A percentile compares a stretch with the other conserved stretches of the same genome.
These are phyloP conservation scores for Diaporthe australafricana DNA, from an alignment of 2,329 filamentous ascomycete genomes.

Conservation along the genomic window DNA sequence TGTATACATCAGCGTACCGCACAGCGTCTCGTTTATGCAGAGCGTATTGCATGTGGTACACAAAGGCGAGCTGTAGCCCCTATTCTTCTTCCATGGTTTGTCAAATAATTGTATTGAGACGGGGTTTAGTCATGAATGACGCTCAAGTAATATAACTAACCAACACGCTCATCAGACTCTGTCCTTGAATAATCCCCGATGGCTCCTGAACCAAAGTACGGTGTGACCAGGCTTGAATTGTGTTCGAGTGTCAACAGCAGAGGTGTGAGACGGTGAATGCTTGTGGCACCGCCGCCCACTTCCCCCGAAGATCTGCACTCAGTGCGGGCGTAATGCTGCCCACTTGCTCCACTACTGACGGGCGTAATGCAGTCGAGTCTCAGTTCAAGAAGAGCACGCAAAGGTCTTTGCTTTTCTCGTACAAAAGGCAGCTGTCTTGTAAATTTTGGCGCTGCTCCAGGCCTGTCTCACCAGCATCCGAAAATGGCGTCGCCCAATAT, in stretches of 20 bases:
- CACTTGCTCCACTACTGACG: neutral
- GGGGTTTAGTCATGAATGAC: neutral
- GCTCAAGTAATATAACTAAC: neutral
- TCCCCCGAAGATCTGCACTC: slow-evolving; percentile 7
- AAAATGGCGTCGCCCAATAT: too few relatives aligned
- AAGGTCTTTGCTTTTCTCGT: neutral
- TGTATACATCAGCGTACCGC: neutral
- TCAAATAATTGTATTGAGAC: neutral
- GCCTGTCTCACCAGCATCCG: too few relatives aligned
- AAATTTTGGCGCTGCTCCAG: neutral
- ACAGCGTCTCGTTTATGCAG: slow-evolving; percentile 7
- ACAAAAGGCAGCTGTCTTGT: neutral
- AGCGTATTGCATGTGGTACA: neutral
- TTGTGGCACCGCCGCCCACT: slow-evolving; percentile 9
- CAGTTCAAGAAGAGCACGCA: neutral
- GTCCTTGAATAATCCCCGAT: neutral
- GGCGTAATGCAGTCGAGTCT: neutral
- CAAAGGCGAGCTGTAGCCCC: neutral
- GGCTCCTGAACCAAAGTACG: too few relatives aligned
- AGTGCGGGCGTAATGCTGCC: neutral
- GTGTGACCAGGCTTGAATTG: too few relatives aligned
- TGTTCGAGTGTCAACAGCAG: too few relatives aligned
- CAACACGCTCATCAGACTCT: neutral
- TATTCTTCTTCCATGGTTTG: neutral
- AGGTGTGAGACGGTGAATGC: neutral